These are phyloP conservation scores for Penicillium psychrofluorescens DNA, from an alignment of 495 filamentous ascomycete genomes.

Conservation along the genomic window DNA sequence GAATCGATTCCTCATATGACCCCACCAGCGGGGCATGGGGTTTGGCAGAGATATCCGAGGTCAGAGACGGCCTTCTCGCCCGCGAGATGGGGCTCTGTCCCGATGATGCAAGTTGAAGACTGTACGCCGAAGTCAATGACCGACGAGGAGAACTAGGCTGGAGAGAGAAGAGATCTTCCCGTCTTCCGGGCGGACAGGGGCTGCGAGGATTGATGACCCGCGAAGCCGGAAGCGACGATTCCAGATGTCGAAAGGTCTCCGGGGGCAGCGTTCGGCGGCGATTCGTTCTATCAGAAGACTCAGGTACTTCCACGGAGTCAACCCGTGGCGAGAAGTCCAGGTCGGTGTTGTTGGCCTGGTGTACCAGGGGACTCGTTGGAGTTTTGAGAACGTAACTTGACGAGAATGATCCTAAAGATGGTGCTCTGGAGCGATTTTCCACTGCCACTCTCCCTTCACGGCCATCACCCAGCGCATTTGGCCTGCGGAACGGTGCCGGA, in stretches of 20 bases:
- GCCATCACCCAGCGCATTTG: constrained; percentile 8
- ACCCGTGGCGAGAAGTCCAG: constrained; percentile 53
- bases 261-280: constrained; percentile 57
- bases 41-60: constrained; percentile 66
- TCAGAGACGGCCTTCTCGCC: constrained; percentile 62
- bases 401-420: constrained; percentile 68
- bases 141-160: constrained; percentile 68
- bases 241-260: constrained; percentile 39
- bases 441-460: constrained; percentile 9
- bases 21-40: constrained; percentile 94
- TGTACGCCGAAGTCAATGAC: constrained; percentile 58
- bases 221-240: constrained; percentile 23
- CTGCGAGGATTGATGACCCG: constrained; percentile 9
- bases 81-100: constrained; percentile 54
- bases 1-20: constrained; percentile 94
- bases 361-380: constrained; percentile 86
- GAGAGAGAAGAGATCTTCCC: constrained; percentile 52
- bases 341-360: constrained; percentile 84
- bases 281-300: constrained; percentile 38
- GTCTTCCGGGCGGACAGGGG: constrained; percentile 17
- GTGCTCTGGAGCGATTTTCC: constrained; percentile 37
- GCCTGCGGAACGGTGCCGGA: constrained; percentile 5
- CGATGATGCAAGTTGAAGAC: constrained; percentile 47
- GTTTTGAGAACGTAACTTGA: constrained; percentile 79
- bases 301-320: constrained; percentile 20